A percentile compares a stretch with the other conserved stretches of the same genome.
Evolutionary conservation across 2,329 filamentous ascomycete genomes (phyloP).

Genomic region (Trichoderma semiorbis): DNA sequence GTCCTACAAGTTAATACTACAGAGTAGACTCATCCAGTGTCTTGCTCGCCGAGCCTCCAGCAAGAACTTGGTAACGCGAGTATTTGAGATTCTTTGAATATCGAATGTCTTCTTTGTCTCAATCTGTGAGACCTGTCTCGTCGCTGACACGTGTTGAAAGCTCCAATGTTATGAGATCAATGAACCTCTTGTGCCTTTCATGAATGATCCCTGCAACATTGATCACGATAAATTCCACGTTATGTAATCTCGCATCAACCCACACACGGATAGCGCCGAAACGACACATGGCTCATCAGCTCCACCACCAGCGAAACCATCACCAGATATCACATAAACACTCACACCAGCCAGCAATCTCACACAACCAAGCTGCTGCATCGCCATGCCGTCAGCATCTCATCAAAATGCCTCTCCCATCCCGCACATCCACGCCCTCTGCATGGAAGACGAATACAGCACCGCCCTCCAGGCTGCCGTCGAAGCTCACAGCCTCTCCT

Average conservation of each 20-base stretch:
- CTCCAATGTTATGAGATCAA: neutral
- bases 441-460: slow-evolving; percentile 27
- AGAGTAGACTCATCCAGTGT: neutral
- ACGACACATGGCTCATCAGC: neutral
- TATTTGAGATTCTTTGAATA: neutral
- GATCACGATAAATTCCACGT: neutral
- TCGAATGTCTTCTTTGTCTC: neutral
- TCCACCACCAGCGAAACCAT: neutral
- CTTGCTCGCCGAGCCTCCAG: neutral
- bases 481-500: slow-evolving; percentile 30
- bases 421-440: slow-evolving; percentile 22
- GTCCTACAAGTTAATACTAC: neutral
- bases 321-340: neutral
- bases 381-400: neutral
- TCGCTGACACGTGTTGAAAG: neutral
- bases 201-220: neutral
- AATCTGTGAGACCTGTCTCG: neutral
- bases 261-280: neutral
- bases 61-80: neutral
- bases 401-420: neutral
- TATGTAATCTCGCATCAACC: neutral
- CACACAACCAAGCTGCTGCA: neutral
- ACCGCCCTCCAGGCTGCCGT: slow-evolving; percentile 39
- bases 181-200: neutral
- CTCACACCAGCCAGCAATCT: neutral